These are phyloP conservation scores for Epichloe uncinata DNA, from an alignment of 2,329 filamentous ascomycete species.

Conservation along the genomic window DNA sequence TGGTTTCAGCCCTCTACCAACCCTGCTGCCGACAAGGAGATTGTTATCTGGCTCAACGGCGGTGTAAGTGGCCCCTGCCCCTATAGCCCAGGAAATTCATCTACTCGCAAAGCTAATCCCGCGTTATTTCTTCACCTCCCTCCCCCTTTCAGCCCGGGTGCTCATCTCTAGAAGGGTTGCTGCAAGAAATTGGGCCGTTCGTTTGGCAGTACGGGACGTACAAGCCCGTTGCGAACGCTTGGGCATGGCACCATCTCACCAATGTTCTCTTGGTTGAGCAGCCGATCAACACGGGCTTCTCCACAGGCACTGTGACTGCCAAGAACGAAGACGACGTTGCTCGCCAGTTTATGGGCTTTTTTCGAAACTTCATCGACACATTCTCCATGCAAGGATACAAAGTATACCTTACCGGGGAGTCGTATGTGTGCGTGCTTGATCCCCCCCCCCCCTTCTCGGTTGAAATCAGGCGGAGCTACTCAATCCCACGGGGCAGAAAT, in stretches of 20 bases:
- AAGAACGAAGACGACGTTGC: slow-evolving; percentile 54
- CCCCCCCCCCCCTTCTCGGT: no score
- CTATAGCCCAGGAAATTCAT: no score
- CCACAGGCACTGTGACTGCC: slow-evolving; percentile 49
- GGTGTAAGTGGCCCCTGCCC: slow-evolving; percentile 19
- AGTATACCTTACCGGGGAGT: slow-evolving; percentile 60
- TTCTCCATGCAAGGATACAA: slow-evolving; percentile 54
- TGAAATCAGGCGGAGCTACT: no score
- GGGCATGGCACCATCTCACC: slow-evolving; percentile 42
- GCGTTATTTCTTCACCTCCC: no score
- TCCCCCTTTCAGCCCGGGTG: slow-evolving; percentile 28
- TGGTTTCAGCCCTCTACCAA: slow-evolving; percentile 40
- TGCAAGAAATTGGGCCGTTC: slow-evolving; percentile 69
- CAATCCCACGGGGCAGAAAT: no score
- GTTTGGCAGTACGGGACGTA: slow-evolving; percentile 58
- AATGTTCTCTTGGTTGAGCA: slow-evolving; percentile 61
- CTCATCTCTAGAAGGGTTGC: slow-evolving; percentile 50
- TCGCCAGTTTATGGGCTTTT: slow-evolving; percentile 57
- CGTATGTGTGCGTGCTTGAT: slow-evolving; percentile 31
- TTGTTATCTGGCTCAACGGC: slow-evolving; percentile 50
- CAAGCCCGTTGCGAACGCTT: slow-evolving; percentile 51
- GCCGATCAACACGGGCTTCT: slow-evolving; percentile 54
- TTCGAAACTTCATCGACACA: slow-evolving; percentile 64
- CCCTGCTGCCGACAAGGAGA: slow-evolving; percentile 35
- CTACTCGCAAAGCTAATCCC: background rate